phyloP scores from a whole-genome alignment of 2,329 filamentous ascomycete species.

The Aspergillus aculeatus region DNA sequence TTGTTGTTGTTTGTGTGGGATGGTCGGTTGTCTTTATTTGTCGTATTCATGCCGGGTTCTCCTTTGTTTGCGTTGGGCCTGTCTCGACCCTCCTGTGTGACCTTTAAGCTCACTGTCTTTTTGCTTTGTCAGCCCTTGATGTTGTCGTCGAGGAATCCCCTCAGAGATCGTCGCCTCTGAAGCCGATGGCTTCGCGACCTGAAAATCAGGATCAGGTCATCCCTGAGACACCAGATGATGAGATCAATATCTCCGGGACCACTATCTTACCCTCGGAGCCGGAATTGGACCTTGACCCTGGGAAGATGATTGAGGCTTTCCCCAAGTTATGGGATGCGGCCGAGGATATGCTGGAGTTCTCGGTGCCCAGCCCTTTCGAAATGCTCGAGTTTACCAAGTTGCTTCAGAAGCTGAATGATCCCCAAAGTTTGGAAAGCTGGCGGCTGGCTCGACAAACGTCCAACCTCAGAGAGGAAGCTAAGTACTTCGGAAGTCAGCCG shows the following conservation, averaged over 20 bases:
- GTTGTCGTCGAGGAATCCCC: constrained; percentile 23
- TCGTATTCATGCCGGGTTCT: not conserved
- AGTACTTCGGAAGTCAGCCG: constrained; percentile 27
- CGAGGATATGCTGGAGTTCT: constrained; percentile 36
- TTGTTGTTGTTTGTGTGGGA: not conserved
- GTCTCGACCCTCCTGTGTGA: not conserved
- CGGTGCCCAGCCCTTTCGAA: constrained; percentile 31
- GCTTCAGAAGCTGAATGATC: constrained; percentile 31
- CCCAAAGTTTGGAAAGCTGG: constrained; percentile 28
- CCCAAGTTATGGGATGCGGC: constrained; percentile 38
- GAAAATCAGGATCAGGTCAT: constrained; percentile 14
- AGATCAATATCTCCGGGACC: constrained; percentile 35
- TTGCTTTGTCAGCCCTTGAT: constrained; percentile 13
- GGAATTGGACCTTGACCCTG: constrained; percentile 31
- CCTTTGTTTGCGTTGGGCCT: not conserved
- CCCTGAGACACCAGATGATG: constrained; percentile 30
- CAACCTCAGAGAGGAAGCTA: constrained; percentile 26
- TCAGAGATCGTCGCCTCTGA: constrained; percentile 6
- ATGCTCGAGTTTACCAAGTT: constrained; percentile 28
- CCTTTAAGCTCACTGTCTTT: not conserved
- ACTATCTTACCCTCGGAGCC: constrained; percentile 33
- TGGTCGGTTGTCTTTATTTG: not conserved
- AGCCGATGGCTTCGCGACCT: constrained; percentile 9
- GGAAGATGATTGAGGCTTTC: constrained; percentile 41
- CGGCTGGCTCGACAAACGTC: constrained; percentile 24